Conservation (phyloP, 371 early-diverging fungal genomes). For the Mortierella sp. region DNA sequence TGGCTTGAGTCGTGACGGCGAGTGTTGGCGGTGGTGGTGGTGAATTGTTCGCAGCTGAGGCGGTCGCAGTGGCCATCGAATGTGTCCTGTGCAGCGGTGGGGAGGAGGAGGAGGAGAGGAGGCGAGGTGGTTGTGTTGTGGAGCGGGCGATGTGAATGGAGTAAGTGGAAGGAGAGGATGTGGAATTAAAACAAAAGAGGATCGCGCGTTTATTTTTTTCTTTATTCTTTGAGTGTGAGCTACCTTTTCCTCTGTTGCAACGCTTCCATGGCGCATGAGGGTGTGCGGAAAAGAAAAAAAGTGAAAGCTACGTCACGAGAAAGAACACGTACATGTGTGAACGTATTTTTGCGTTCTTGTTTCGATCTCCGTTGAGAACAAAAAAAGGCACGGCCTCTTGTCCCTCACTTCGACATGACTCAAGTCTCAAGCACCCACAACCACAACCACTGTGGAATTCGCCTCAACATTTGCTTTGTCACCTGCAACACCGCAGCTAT, state of each 20-base stretch:
- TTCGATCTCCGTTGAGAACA: not conserved
- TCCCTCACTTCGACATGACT: not conserved
- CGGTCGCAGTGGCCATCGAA: slow-evolving; percentile 17
- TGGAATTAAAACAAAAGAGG: not conserved
- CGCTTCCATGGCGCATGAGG: not conserved
- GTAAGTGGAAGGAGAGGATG: not conserved
- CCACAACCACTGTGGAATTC: too few relatives aligned
- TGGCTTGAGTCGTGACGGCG: slow-evolving; percentile 27
- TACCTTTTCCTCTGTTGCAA: not conserved
- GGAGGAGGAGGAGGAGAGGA: not conserved
- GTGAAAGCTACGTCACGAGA: not conserved
- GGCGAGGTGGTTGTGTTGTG: not conserved
- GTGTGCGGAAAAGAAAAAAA: too few relatives aligned
- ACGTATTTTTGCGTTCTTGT: not conserved
- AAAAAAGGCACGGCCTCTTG: not conserved
- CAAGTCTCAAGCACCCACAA: not conserved
- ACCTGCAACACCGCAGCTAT: not conserved
- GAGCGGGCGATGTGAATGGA: not conserved
- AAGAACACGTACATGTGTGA: not conserved
- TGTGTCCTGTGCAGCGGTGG: not conserved
- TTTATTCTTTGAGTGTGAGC: not conserved
- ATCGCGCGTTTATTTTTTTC: slow-evolving; percentile 1
- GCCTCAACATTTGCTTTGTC: not conserved
- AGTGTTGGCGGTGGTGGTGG: slow-evolving; percentile 6
- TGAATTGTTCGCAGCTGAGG: not conserved